Evolutionary conservation across 2,329 filamentous ascomycete species (phyloP), one percentile per base, ranked within the genome.

Genomic region (Aspergillus luchuensis): DNA sequence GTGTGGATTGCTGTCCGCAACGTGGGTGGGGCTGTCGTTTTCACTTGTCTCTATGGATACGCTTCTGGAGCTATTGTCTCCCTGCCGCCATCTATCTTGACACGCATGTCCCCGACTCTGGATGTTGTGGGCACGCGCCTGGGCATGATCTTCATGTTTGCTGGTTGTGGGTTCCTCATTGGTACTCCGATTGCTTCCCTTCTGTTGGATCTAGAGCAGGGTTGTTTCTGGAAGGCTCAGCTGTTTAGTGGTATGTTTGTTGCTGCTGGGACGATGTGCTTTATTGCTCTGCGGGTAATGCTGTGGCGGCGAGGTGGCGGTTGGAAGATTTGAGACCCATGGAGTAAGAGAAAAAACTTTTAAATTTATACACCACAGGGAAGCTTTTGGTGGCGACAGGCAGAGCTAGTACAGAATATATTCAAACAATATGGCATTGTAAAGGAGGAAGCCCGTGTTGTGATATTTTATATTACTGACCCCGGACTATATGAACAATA

Each of bases 1-100:
- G 69, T 69, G 4, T 75, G 78, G 51, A 73, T 79, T 0, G 69
- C 68, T 0, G 69, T 74, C 2, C 59, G 61, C 0, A 67, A 66
- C 4, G 39, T 61, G 0, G 63, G 70, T 0, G 72, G 74, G 0
- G 51, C 76, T 0, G 63, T 80, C 3, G 69, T 71, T 0, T 72
- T 76, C 1, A 64, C 73, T 1, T 60, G 75, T 0, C 28, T 79
- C 2, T 78, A 78, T 11, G 79, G 79, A 0, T 80, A 79, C 60
- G 71, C 75, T 19, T 74, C 75, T 0, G 79, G 80, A 0, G 70
- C 73, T 0, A 73, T 78, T 36, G 78, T 80, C 36, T 76, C 78
- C 0, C 61, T 81, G 1, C 75, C 77, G 2, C 38, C 53, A 3
- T 76, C 75, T 0, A 71, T 75, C 3, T 66, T 80, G 7, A 70